Base-by-base conservation (phyloP, 129 eudicot species). In the Chrysanthemum makinoi region DNA sequence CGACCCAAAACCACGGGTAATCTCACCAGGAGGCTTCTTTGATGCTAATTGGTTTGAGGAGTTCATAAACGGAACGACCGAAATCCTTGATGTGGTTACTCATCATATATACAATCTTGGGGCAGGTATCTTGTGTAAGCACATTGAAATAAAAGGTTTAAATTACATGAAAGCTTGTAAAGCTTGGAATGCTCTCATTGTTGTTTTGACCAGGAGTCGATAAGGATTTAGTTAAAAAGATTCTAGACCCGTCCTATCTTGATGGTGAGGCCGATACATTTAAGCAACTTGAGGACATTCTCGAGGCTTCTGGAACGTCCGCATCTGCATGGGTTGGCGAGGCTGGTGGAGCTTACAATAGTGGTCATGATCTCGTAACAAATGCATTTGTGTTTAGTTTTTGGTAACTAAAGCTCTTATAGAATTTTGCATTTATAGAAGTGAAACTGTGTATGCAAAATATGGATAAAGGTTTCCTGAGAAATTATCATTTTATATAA, bases 51-150 rank as follows among this genome's bases (percentile, higher is more conserved):
- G 97, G 97, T 82, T 87, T 72, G 72, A 68, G 63, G 77, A 80
- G 35, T 87, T 79, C 63, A n/a, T 87, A 11, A 63, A 67, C 67
- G 66, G 82, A 64, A 73, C 97, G 15, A 51, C 70, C 2, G 69
- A 79, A 43, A 51, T 78, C 4, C 50, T 91, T 10, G 79, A 91
- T 75, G 95, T 74, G 24, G 80, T 83, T 75, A 83, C 88, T 20
- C 95, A 87, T 72, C 97, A 91, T 76, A 91, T 87, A 57, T 91
- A 91, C 67, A 87, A 83, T 80, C 91, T 91, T 57, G 97, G 97
- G 15, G 83, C 97, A 81, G 97, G 97, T 90, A 86, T 19, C 63
- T 62, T 66, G 10, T 13, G 6, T 71, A 8, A 17, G 14, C 62
- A 28, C 10, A 30, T 73, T 33, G 17, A 10, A 6, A 6, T 12